phyloP scores from a whole-genome alignment of 1,139 yeast genomes.

The Saccharomyces hybrid region DNA sequence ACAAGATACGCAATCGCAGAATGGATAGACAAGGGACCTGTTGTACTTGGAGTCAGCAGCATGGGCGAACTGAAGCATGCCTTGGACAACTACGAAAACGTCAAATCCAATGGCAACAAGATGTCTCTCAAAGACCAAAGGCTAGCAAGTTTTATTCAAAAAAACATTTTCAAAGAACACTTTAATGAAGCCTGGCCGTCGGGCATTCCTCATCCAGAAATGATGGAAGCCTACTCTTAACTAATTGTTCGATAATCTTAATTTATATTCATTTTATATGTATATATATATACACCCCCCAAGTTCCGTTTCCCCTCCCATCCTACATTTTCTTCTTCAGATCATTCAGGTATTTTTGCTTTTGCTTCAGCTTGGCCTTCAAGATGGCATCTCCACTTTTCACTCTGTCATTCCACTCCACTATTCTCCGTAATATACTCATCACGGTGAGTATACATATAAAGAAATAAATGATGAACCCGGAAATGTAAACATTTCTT shows the following conservation, averaged over 20 bases:
- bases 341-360: neutral
- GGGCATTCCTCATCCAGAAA: slow-evolving; percentile 26
- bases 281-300: too few relatives aligned
- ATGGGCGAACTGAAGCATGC: slow-evolving; percentile 58
- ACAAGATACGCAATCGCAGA: slow-evolving; percentile 62
- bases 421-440: slow-evolving; percentile 49
- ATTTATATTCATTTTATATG: neutral
- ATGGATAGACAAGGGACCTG: slow-evolving; percentile 48
- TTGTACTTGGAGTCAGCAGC: slow-evolving; percentile 69
- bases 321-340: slow-evolving; percentile 1
- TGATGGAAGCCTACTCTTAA: neutral
- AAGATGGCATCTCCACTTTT: neutral
- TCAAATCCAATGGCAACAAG: slow-evolving; percentile 33
- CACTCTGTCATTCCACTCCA: slow-evolving; percentile 42
- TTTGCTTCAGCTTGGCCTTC: neutral
- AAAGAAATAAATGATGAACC: slow-evolving; percentile 57
- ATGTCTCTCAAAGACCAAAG: slow-evolving; percentile 37
- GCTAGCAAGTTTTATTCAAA: slow-evolving; percentile 40
- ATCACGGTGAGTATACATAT: slow-evolving; percentile 53
- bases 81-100: slow-evolving; percentile 47
- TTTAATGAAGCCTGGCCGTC: slow-evolving; percentile 66
- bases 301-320: neutral
- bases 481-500: slow-evolving; percentile 62
- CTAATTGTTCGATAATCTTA: neutral
- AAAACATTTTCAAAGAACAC: slow-evolving; percentile 44